Percentiles rank a stretch among this genome's conserved stretches.
These are phyloP conservation scores for Corynascus novoguineensis DNA, from an alignment of 495 filamentous ascomycete genomes.

Conservation along the genomic window DNA sequence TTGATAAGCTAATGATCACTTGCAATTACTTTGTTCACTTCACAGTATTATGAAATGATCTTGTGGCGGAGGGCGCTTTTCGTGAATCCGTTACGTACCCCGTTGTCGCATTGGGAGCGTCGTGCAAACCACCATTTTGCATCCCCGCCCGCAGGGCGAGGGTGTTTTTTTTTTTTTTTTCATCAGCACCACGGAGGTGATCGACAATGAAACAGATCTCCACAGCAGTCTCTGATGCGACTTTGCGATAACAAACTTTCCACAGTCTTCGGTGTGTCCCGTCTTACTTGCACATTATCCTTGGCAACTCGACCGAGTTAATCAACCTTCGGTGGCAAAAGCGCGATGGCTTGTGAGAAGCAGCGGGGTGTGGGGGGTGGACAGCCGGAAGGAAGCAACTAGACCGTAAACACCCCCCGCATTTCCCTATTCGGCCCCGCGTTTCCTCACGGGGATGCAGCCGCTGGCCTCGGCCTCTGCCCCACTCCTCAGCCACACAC, in stretches of 20 bases:
- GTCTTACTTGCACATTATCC: background rate
- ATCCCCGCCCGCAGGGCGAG: background rate
- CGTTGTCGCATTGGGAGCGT: too few species aligned
- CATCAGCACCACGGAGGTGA: background rate
- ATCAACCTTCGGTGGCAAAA: background rate
- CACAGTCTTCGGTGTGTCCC: background rate
- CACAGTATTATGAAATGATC: too few species aligned
- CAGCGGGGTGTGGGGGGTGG: background rate
- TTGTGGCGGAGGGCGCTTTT: too few species aligned
- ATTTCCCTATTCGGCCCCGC: constrained; percentile 9
- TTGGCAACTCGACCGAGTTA: background rate
- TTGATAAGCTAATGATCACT: too few species aligned
- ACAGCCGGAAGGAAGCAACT: background rate
- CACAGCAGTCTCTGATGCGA: background rate
- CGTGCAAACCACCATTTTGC: too few species aligned
- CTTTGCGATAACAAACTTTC: too few species aligned
- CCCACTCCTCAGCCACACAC: constrained; percentile 5
- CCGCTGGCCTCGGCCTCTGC: background rate
- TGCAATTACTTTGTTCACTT: too few species aligned
- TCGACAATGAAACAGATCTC: background rate
- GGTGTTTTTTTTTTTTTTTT: too few species aligned
- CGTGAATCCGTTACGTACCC: too few species aligned
- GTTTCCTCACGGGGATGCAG: background rate
- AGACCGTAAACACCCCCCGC: background rate
- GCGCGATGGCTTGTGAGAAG: background rate